Conservation (phyloP, 208 protist species). For the Leishmania braziliensis region DNA sequence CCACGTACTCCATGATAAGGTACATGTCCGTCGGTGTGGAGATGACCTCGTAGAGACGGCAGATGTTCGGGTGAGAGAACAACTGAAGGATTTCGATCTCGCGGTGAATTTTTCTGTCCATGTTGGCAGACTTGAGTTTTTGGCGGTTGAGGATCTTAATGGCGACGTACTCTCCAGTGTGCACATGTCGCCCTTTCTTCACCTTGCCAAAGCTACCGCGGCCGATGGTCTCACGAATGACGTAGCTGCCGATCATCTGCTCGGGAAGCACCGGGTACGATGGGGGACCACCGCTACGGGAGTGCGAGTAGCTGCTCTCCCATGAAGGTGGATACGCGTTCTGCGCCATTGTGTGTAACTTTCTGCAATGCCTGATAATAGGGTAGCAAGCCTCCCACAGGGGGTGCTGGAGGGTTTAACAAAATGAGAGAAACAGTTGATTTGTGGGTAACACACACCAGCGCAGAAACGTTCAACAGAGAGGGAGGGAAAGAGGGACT, state of each 20-base stretch:
- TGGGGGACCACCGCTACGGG: conserved; percentile 8
- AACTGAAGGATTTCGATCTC: conserved; percentile 99
- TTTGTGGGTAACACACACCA: background rate
- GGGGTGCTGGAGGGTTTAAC: background rate
- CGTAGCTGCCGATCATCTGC: conserved; percentile 96
- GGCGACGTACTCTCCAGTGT: conserved; percentile 96
- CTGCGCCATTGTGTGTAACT: conserved; percentile 21
- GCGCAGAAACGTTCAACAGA: background rate
- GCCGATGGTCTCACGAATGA: conserved; percentile 98
- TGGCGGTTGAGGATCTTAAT: conserved; percentile 99
- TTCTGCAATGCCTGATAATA: background rate
- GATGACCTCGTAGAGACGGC: conserved; percentile 98
- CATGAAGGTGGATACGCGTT: conserved; percentile 12
- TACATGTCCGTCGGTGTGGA: conserved; percentile 98
- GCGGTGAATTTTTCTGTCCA: conserved; percentile 93
- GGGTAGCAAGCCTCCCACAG: background rate
- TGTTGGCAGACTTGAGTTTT: conserved; percentile 95
- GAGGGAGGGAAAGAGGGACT: background rate
- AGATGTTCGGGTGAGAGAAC: conserved; percentile 99
- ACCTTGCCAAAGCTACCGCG: conserved; percentile 99
- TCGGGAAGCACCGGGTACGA: conserved; percentile 21
- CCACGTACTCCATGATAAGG: conserved; percentile 99
- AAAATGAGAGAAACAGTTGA: background rate
- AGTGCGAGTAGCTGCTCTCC: conserved; percentile 24
- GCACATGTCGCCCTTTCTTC: conserved; percentile 96